Evolutionary conservation across 306 rosid species (phyloP).

Genomic region (Prunus dulcis): DNA sequence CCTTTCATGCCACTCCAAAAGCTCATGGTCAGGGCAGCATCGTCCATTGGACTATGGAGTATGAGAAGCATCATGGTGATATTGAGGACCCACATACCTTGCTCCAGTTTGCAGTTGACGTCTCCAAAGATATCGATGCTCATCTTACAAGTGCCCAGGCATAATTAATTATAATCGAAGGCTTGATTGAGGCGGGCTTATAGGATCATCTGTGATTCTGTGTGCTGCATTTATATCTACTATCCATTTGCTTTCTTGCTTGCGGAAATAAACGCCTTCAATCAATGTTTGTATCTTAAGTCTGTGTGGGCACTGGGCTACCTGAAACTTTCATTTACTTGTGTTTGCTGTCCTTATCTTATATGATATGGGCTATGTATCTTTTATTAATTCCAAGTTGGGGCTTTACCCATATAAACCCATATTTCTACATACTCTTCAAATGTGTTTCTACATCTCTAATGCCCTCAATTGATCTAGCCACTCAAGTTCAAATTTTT

Average conservation of each 20-base stretch:
- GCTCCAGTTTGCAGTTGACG: constrained; percentile 6
- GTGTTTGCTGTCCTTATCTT: no score
- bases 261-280: no score
- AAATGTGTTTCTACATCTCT: no score
- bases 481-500: no score
- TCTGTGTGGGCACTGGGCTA: no score
- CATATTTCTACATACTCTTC: no score
- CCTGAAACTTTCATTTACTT: no score
- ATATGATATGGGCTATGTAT: no score
- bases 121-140: constrained; percentile 27
- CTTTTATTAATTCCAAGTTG: no score
- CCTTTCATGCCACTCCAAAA: constrained; percentile 22
- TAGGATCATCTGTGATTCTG: neutral
- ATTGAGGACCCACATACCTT: constrained; percentile 36
- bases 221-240: neutral
- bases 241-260: neutral
- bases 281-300: no score
- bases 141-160: constrained; percentile 14
- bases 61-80: constrained; percentile 36
- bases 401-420: no score
- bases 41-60: constrained; percentile 36
- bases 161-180: neutral
- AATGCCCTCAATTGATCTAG: no score
- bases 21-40: constrained; percentile 33
- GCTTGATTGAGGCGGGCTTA: neutral